Evolutionary conservation across 345 rosid species (phyloP), one percentile per base, ranked within the genome.

Genomic region (Eucalyptus pumila): DNA sequence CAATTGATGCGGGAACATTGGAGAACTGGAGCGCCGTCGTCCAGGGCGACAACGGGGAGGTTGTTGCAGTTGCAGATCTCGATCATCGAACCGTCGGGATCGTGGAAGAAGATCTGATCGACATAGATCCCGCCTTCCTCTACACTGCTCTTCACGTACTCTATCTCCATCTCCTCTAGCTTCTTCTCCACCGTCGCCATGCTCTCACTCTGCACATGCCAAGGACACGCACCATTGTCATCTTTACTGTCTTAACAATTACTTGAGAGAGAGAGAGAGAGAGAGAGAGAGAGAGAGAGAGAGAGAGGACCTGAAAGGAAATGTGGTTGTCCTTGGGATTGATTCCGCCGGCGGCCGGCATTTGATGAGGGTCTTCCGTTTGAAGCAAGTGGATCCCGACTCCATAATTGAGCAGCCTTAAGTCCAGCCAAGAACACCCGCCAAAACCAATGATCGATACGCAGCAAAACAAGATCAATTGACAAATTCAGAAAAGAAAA

Each of bases 291-390:
- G 76, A n/a, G n/a, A n/a, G n/a, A 60, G 69, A 62, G 34, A 42
- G 42, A 40, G 42, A 40, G 42, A 3, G n/a, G 89, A 96, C 98
- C 93, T 96, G 98, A 93, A 97, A 97, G 69, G 99, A 96, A 87
- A 97, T 91, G 91, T 97, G 98, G 72, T 94, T 94, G 89, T 93
- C 94, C 88, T 96, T 96, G 50, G 96, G 96, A 87, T 95, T 94
- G 62, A 97, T 96, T 12, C 30, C 60, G 23, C 90, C 72, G 65
- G 90, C 91, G 90, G 91, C 88, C 34, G 95, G 96, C 93, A 96
- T 91, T 85, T 56, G 89, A 24, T 93, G 95, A 52, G 95, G 97
- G 37, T 95, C 93, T 58, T 94, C 92, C 10, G 95, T 90, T 88
- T 95, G 91, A 51, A 96, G 60, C 34, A 96, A 91, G 86, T 97